phyloP scores from a whole-genome alignment of 768 basidiomycete genomes.

The Tubosaeta brunneosetosa region DNA sequence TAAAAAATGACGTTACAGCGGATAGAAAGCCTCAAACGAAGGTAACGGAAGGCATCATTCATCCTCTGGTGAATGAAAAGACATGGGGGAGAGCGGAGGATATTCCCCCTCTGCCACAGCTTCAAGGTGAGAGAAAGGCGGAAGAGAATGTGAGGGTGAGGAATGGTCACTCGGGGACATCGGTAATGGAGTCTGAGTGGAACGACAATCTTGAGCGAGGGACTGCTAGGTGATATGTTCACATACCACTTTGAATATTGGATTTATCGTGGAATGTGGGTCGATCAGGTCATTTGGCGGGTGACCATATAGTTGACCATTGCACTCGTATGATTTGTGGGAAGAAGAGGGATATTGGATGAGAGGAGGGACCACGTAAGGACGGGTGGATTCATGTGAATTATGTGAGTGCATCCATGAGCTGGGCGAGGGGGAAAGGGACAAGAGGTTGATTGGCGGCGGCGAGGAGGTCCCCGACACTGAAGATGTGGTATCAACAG shows the following conservation, averaged over 20 bases:
- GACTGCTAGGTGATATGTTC: neutral
- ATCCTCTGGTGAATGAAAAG: slow-evolving; percentile 54
- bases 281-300: slow-evolving; percentile 59
- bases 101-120: slow-evolving; percentile 78
- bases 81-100: slow-evolving; percentile 71
- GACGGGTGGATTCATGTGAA: slow-evolving; percentile 36
- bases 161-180: slow-evolving; percentile 36
- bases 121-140: slow-evolving; percentile 77
- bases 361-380: slow-evolving; percentile 35
- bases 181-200: slow-evolving; percentile 50
- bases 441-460: slow-evolving; percentile 69
- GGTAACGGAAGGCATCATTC: slow-evolving; percentile 23
- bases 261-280: slow-evolving; percentile 71
- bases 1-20: slow-evolving; percentile 20
- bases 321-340: slow-evolving; percentile 46
- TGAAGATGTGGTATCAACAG: slow-evolving; percentile 54
- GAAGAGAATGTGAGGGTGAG: slow-evolving; percentile 49
- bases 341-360: slow-evolving; percentile 38
- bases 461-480: slow-evolving; percentile 67
- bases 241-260: slow-evolving; percentile 90
- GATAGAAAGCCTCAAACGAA: slow-evolving; percentile 25
- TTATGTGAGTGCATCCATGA: slow-evolving; percentile 49
- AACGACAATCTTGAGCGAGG: slow-evolving; percentile 6
- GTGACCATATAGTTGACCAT: slow-evolving; percentile 47
- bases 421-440: slow-evolving; percentile 62